Base-by-base conservation (phyloP, 805 yeast genomes). In the Clavispora santaluciae region DNA sequence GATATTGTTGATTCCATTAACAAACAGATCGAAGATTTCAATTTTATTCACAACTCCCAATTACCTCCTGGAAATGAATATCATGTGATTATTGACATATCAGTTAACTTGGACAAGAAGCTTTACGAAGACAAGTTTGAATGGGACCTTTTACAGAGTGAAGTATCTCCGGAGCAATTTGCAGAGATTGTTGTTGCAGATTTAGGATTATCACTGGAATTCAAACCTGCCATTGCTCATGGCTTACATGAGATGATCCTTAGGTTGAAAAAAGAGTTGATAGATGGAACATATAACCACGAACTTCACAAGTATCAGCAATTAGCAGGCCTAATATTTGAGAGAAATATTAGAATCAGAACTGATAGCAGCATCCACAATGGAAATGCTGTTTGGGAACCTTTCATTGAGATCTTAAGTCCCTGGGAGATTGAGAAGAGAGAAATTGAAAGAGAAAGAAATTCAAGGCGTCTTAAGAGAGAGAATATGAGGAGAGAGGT, bases 381-480 rank as follows among this genome's bases (percentile, higher is more conserved):
- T 38, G 73, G 86, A 20, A 95, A 95, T 23, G 85, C 81, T 26
- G 76, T 70, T 31, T 93, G 96, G 95, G 81, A 83, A 40, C 99
- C 99, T 21, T 74, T 79, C 33, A 83, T 91, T 6, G 98, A 91
- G 61, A 78, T 79, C 11, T 72, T 93, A 44, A 81, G 93, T 1
- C 90, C 86, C 40, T 88, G 90, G 78, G 99, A 93, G 62, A 87
- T 93, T 42, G 97, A 91, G 58, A 83, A 84, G 64, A 76, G 98
- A 50, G 98, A 93, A 59, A 88, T 89, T 51, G 99, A 93, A 64
- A 81, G 95, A 56, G 96, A 90, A 53, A 76, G 98, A 61, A 89
- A 86, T 58, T 73, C 88, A 46, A 78, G 99, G 63, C 79, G 99
- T 57, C 72, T 90, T 57, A 91, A 95, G 70, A 79, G 99, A 64